Conservation (phyloP, 169 alveolate genomes). For the Eimeria acervulina region DNA sequence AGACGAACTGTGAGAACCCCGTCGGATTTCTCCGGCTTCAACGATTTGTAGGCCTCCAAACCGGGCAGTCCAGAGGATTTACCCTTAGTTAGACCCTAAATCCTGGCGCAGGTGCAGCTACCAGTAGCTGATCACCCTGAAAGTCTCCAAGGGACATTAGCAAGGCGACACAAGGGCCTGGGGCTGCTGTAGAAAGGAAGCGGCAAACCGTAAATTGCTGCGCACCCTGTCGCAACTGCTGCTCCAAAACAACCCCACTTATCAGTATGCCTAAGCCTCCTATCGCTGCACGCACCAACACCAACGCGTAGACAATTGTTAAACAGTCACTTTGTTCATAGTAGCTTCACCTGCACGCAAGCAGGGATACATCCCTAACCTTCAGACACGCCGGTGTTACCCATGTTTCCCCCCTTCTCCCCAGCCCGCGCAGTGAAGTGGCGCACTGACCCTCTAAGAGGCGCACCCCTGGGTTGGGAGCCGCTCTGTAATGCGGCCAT, state of each 20-base stretch:
- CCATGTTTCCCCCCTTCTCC: too few species aligned
- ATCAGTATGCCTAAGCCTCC: not conserved
- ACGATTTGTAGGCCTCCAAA: not conserved
- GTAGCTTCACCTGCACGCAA: too few species aligned
- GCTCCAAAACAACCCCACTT: not conserved
- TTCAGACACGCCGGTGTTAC: too few species aligned
- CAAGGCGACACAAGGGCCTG: not conserved
- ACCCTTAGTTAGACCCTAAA: not conserved
- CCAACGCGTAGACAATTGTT: too few species aligned
- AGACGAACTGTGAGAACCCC: not conserved
- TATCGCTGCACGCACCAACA: too few species aligned
- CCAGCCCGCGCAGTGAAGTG: too few species aligned
- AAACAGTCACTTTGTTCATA: too few species aligned
- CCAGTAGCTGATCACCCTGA: not conserved
- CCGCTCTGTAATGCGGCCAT: too few species aligned
- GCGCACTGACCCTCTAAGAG: too few species aligned
- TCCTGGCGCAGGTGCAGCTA: not conserved
- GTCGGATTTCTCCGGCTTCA: not conserved
- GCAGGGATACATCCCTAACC: too few species aligned
- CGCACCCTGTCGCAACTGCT: not conserved
- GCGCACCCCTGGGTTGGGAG: too few species aligned
- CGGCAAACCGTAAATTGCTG: not conserved
- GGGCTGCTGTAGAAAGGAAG: not conserved
- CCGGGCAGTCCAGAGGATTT: not conserved
- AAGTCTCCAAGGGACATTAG: not conserved